Conservation (phyloP, 2,329 filamentous ascomycete genomes). For the Macrophomina phaseolina region DNA sequence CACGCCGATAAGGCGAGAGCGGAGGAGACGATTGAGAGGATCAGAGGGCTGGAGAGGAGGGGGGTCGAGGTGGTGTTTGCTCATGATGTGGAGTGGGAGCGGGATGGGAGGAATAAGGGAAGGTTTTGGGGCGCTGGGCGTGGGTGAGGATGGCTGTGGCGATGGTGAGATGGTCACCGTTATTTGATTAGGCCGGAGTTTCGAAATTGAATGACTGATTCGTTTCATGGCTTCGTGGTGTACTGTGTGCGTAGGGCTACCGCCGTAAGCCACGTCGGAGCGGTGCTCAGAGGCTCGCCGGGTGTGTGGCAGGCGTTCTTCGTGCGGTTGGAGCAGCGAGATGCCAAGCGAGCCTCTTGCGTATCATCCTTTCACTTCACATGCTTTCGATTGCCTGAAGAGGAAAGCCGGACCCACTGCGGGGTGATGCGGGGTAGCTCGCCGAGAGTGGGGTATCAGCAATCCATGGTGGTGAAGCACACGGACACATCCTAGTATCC, state of each 20-base stretch:
- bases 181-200: no score
- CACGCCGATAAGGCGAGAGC: constrained; percentile 57
- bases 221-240: no score
- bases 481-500: no score
- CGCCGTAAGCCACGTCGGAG: no score
- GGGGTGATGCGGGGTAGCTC: constrained; percentile 10
- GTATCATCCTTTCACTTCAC: not conserved
- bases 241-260: no score
- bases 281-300: no score
- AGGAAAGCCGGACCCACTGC: not conserved
- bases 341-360: no score
- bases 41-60: constrained; percentile 46
- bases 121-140: constrained; percentile 32
- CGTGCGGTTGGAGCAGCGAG: no score
- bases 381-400: not conserved
- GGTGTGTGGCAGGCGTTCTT: no score
- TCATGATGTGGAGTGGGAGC: constrained; percentile 57
- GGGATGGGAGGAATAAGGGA: constrained; percentile 27
- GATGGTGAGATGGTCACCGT: not conserved
- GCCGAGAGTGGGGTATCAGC: not conserved
- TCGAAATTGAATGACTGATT: no score
- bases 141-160: not conserved
- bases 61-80: constrained; percentile 58
- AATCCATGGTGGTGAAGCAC: not conserved
- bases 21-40: constrained; percentile 48